Percentiles rank a stretch among this genome's conserved stretches.
Evolutionary conservation across 495 filamentous ascomycete genomes (phyloP).

Genomic region (Aspergillus incahuasiensis): DNA sequence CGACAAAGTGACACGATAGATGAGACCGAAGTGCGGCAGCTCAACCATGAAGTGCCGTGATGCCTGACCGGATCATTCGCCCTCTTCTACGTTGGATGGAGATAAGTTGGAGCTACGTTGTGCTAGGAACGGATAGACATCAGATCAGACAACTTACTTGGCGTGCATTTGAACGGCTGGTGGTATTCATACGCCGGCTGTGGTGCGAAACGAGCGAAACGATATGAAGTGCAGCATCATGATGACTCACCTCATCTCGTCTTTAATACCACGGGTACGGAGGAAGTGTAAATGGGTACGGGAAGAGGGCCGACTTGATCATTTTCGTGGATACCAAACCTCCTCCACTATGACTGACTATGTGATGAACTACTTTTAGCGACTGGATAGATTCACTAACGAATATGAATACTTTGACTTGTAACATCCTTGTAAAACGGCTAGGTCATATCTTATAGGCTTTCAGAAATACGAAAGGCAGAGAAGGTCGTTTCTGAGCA

Average conservation of each 20-base stretch:
- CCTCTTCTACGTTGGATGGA: neutral
- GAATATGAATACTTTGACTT: conserved; percentile 17
- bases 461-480: no score
- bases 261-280: neutral
- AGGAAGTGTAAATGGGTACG: neutral
- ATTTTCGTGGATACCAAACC: neutral
- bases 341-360: conserved; percentile 13
- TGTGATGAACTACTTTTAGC: conserved; percentile 19
- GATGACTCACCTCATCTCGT: neutral
- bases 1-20: conserved; percentile 60
- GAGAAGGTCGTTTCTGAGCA: no score
- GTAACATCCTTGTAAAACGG: no score
- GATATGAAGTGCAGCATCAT: neutral
- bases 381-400: conserved; percentile 28
- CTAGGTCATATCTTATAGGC: no score
- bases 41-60: neutral
- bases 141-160: no score
- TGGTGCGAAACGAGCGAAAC: neutral
- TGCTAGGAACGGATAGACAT: neutral
- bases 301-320: neutral
- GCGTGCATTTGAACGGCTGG: neutral
- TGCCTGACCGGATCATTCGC: neutral
- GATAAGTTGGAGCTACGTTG: neutral
- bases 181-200: neutral
- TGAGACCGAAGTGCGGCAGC: neutral